phyloP scores from a whole-genome alignment of 108 stramenopile genomes.

The Nitzschia sp. region DNA sequence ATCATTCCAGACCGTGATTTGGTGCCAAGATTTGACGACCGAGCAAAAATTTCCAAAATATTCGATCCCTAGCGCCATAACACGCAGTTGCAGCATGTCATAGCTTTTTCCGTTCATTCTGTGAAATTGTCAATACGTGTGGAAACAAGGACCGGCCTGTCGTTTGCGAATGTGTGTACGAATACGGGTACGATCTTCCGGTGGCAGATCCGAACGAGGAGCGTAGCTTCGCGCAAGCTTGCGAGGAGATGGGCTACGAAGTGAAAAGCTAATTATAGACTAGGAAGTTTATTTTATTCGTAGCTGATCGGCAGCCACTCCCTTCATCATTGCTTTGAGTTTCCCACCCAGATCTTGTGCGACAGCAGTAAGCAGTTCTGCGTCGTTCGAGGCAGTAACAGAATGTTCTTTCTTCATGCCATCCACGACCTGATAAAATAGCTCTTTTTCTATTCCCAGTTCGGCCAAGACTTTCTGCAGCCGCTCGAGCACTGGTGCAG shows the following conservation, averaged over 20 bases:
- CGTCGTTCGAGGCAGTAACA: slow-evolving; percentile 26
- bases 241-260: neutral
- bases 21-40: slow-evolving; percentile 62
- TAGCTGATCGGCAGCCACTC: slow-evolving; percentile 78
- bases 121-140: slow-evolving; percentile 61
- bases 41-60: slow-evolving; percentile 8
- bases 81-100: slow-evolving; percentile 30
- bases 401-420: slow-evolving; percentile 64
- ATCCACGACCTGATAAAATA: slow-evolving; percentile 82
- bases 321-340: slow-evolving; percentile 74
- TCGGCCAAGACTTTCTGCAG: slow-evolving; percentile 64
- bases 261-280: neutral
- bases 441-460: slow-evolving; percentile 77
- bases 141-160: slow-evolving; percentile 47
- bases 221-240: neutral
- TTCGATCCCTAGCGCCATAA: slow-evolving; percentile 9
- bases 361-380: slow-evolving; percentile 63
- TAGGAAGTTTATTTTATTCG: slow-evolving; percentile 47
- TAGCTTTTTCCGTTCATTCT: slow-evolving; percentile 34
- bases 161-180: slow-evolving; percentile 50
- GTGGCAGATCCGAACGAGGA: neutral
- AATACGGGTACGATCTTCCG: slow-evolving; percentile 29
- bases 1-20: slow-evolving; percentile 68
- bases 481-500: slow-evolving; percentile 77
- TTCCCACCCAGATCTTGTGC: slow-evolving; percentile 62